These are phyloP conservation scores for Lactarius psammicola DNA, from an alignment of 768 basidiomycete genomes.

Conservation along the genomic window DNA sequence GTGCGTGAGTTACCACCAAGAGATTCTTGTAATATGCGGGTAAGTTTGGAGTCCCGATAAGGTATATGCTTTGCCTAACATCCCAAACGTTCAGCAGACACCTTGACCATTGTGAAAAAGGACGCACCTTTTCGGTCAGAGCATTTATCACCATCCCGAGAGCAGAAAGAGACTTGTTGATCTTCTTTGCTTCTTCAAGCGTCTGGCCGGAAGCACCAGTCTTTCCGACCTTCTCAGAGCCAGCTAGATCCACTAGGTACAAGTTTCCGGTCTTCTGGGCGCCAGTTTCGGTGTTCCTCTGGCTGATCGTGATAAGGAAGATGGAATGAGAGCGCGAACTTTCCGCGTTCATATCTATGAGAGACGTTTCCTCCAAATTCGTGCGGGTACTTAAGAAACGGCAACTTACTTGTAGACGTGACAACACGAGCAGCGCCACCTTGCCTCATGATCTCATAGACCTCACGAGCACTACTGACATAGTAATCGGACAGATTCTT, in stretches of 20 bases:
- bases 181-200: slow-evolving; percentile 99
- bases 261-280: slow-evolving; percentile 95
- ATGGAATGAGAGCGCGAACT: slow-evolving; percentile 99
- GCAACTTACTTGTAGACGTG: slow-evolving; percentile 82
- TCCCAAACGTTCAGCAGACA: slow-evolving; percentile 89
- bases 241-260: slow-evolving; percentile 96
- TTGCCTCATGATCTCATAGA: slow-evolving; percentile 98
- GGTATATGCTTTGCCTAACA: slow-evolving; percentile 91
- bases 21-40: slow-evolving; percentile 98
- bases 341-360: slow-evolving; percentile 97
- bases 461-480: slow-evolving; percentile 91
- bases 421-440: slow-evolving; percentile 90
- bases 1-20: slow-evolving; percentile 93
- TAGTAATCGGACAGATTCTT: slow-evolving; percentile 98
- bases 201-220: slow-evolving; percentile 99
- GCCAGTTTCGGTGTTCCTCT: slow-evolving; percentile 93
- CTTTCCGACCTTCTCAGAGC: slow-evolving; percentile 99
- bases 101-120: slow-evolving; percentile 81
- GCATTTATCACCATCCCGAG: slow-evolving; percentile 99
- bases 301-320: slow-evolving; percentile 96
- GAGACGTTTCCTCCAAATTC: slow-evolving; percentile 17
- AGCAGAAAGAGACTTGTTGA: slow-evolving; percentile 97
- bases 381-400: background rate
- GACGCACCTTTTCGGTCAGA: slow-evolving; percentile 88
- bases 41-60: slow-evolving; percentile 98